Base-by-base conservation (phyloP, 192 early-diverging fungal species). In the Backusella macrospora region DNA sequence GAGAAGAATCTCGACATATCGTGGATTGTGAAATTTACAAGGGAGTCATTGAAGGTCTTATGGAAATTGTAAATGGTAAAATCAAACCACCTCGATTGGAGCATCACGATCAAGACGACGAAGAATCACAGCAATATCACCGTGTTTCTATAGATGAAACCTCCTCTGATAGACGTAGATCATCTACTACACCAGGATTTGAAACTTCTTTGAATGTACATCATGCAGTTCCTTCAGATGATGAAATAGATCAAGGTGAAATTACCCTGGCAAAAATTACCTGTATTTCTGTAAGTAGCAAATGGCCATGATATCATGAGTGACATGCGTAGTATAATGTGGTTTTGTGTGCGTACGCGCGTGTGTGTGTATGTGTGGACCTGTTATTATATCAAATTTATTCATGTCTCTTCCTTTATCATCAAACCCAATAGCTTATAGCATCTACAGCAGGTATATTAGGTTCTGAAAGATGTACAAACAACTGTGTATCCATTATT, bases 1-100 rank as follows among this genome's bases (percentile, higher is more conserved):
- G 26, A 66, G 39, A 65, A 5, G 62, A 34, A 9, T 63, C 42
- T 1, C 74, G 76, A 40, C 64, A 86, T 13, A 46, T 85, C 0
- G 34, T 88, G 55, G 81, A 86, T 67, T 79, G 66, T 34, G 88
- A 89, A 37, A 85, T 86, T 15, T 67, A 84, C 67, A 73, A 86
- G 21, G 88, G 86, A 0, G 77, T 89, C 3, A 78, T 89, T 29
- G 34, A 84, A 37, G 85, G 88, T 18, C 63, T 89, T 5, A 47
- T 75, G 39, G 44, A 45, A 13, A 76, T 82, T 42, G 72, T 72
- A 16, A 59, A 71, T 34, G 76, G 76, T 7, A 71, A 71, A 29
- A 21, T n/a, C 13, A 75, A 75, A 15, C 29, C 39, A 1, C 73
- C 73, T 8, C 38, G 70, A 73, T 39, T 52, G 48, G 44, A 44